Evolutionary conservation across 139 green algal species (phyloP).

Genomic region (Asterochloris sp.): DNA sequence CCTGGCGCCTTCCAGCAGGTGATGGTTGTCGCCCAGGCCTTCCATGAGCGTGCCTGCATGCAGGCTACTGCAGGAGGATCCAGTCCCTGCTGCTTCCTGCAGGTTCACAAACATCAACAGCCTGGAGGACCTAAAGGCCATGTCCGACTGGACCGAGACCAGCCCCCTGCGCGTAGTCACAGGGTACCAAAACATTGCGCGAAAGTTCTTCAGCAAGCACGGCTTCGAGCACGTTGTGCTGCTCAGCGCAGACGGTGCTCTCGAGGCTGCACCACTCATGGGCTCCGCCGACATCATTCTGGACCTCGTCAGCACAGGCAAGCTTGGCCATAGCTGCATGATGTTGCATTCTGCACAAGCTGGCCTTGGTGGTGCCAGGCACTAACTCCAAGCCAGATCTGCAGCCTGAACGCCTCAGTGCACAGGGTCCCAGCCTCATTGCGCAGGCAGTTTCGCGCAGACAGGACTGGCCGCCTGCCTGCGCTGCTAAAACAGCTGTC

Average conservation of each 20-base stretch:
- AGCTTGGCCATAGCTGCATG: too few relatives aligned
- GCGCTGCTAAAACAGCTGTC: too few relatives aligned
- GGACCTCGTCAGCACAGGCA: constrained; percentile 72
- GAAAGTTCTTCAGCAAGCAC: constrained; percentile 77
- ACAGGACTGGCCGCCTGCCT: too few relatives aligned
- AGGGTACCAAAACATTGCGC: constrained; percentile 68
- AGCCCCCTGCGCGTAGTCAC: constrained; percentile 76
- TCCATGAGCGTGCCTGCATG: too few relatives aligned
- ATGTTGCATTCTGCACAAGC: constrained; percentile 52
- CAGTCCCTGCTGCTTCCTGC: too few relatives aligned
- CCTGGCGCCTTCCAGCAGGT: too few relatives aligned
- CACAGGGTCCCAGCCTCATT: too few relatives aligned
- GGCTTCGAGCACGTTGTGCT: constrained; percentile 88
- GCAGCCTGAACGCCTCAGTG: too few relatives aligned
- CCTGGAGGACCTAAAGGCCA: constrained; percentile 71
- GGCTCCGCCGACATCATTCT: constrained; percentile 97
- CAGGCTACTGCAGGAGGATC: too few relatives aligned
- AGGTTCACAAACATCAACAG: constrained; percentile 45
- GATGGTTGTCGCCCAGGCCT: too few relatives aligned
- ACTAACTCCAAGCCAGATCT: constrained; percentile 60
- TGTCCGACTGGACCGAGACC: constrained; percentile 78
- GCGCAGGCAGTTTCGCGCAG: too few relatives aligned
- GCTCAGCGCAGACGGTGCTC: constrained; percentile 82
- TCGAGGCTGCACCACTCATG: constrained; percentile 97
- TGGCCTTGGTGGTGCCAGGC: constrained; percentile 66